Base-by-base conservation (phyloP, 306 rosid species). In the Cicer cuneatum region DNA sequence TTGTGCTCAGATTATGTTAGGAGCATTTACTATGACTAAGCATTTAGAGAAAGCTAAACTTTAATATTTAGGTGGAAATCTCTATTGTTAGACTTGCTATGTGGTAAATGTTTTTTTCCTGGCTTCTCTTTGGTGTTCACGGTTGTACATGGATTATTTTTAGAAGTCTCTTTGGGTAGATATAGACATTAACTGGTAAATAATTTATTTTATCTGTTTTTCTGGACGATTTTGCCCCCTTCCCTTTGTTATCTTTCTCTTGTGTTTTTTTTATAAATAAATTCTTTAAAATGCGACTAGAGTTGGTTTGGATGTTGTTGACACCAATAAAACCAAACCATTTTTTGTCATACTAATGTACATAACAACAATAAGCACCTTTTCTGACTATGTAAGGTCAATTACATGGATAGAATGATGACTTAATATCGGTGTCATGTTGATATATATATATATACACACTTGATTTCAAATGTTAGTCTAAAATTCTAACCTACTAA, bases 271-370 rank as follows among this genome's bases (percentile, higher is more conserved):
- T 57, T 29, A 29, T 24, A 10, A 63, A 40, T 15, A 18, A 39
- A 64, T 16, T 15, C 38, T 53, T 70, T 10, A 53, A 39, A 71
- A 71, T 71, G 51, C 21, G 15, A 56, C 54, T 42, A 40, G 54
- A 71, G 6, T 12, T n/a, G 38, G 70, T 21, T 74, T 63, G 41
- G 18, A n/a, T 18, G 48, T 47, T 60, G 68, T 19, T 16, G 59
- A 48, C 40, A 37, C 69, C 35, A 43, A 33, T 42, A 45, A 52
- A 15, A 59, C 56, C 35, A 64, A 49, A 64, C 60, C 57, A 14
- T 57, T 43, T 57, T 56, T 71, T 42, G 45, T 72, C 71, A 49
- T 65, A 14, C 54, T 58, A 62, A 52, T 71, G 56, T 51, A 46
- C 14, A 60, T 60, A 4, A 15, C 48, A 62, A 15, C 8, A 62